Evolutionary conservation across 2,329 filamentous ascomycete species (phyloP).

Genomic region (Lecanicillium sp.): DNA sequence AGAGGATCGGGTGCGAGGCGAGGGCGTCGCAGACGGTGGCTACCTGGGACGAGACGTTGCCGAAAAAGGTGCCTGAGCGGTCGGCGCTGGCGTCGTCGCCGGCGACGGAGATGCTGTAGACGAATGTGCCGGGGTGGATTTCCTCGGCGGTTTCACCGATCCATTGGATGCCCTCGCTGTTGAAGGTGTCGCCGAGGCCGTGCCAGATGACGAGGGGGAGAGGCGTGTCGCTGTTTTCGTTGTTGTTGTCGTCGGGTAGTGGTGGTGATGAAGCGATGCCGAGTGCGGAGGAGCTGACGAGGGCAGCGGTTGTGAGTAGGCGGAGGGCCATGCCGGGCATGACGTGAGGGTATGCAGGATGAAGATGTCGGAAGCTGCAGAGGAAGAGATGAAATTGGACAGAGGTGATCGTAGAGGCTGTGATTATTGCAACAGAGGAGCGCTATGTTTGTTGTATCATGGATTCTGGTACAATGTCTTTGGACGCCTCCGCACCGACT

Average conservation of each 20-base stretch:
- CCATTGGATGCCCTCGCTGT: conserved; percentile 62
- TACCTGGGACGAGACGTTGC: conserved; percentile 77
- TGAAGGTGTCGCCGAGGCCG: conserved; percentile 67
- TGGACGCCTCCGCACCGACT: too few species aligned
- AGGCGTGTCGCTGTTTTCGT: conserved; percentile 51
- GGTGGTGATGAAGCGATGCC: too few species aligned
- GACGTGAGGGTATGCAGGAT: too few species aligned
- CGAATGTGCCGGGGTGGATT: conserved; percentile 73
- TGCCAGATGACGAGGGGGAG: conserved; percentile 95
- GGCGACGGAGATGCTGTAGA: conserved; percentile 70
- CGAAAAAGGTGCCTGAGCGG: conserved; percentile 79
- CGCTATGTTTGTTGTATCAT: too few species aligned
- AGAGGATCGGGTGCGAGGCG: conserved; percentile 66
- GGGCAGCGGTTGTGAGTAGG: too few species aligned
- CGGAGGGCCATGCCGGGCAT: too few species aligned
- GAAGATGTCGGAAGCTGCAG: too few species aligned
- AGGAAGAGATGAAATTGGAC: too few species aligned
- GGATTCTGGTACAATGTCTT: too few species aligned
- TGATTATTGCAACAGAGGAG: too few species aligned
- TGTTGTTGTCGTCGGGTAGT: conserved; percentile 16
- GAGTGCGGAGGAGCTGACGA: conserved; percentile 17
- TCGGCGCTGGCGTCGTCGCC: conserved; percentile 58
- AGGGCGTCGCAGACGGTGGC: conserved; percentile 70
- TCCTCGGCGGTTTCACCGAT: conserved; percentile 64
- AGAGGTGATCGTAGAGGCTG: too few species aligned